Conservation (phyloP, 2,329 filamentous ascomycete species). For the Exophiala lecanii-corni region DNA sequence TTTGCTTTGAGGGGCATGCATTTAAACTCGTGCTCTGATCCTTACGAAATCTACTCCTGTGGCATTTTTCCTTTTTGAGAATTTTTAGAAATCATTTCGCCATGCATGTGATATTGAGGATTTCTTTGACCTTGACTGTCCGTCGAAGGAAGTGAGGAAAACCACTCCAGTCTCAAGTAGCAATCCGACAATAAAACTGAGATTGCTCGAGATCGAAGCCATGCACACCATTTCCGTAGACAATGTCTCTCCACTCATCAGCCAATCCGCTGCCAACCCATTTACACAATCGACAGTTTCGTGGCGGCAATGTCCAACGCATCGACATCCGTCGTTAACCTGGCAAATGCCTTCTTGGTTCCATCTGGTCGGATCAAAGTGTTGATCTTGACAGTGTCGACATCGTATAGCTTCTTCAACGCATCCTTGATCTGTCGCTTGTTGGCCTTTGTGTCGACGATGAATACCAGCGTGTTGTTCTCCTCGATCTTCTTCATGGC, state of each 20-base stretch:
- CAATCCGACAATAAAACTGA: too few species aligned
- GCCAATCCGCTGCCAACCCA: too few species aligned
- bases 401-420: conserved; percentile 99
- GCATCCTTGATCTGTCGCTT: conserved; percentile 99
- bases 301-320: conserved; percentile 98
- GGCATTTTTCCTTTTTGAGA: too few species aligned
- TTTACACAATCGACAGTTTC: conserved; percentile 94
- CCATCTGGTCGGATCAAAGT: conserved; percentile 95
- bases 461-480: conserved; percentile 99
- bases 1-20: too few species aligned
- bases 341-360: conserved; percentile 97
- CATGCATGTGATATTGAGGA: too few species aligned
- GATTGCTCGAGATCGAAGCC: not conserved
- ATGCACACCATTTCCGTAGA: not conserved
- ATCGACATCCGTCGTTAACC: conserved; percentile 93
- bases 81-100: too few species aligned
- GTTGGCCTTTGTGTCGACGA: conserved; percentile 95
- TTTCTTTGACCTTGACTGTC: too few species aligned
- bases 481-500: conserved; percentile 99
- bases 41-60: too few species aligned
- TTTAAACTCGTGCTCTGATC: too few species aligned
- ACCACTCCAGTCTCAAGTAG: too few species aligned
- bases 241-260: too few species aligned
- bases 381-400: conserved; percentile 98
- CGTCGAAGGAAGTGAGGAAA: too few species aligned